Conservation (phyloP, 768 basidiomycete species). For the Lactifluus pinguis region DNA sequence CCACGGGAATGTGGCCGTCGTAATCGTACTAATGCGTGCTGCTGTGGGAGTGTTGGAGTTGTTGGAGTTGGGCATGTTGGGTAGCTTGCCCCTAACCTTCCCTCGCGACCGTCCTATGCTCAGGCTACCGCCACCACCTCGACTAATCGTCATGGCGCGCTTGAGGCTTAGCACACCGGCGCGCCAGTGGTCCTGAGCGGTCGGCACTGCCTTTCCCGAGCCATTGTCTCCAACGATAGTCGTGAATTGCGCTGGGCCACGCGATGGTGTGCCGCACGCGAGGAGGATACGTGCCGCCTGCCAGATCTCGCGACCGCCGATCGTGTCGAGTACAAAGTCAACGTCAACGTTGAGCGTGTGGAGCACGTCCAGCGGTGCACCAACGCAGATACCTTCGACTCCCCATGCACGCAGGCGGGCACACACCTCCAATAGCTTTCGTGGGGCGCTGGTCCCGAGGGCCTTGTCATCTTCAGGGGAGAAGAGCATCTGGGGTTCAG, state of each 20-base stretch:
- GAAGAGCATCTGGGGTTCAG: conserved; percentile 22
- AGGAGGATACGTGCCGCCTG: conserved; percentile 62
- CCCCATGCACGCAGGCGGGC: conserved; percentile 54
- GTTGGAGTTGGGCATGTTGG: not conserved
- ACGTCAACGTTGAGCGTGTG: conserved; percentile 50
- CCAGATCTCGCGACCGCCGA: conserved; percentile 76
- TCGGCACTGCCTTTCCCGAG: conserved; percentile 52
- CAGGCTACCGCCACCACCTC: conserved; percentile 18
- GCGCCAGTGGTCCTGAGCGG: conserved; percentile 61
- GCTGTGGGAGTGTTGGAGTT: not conserved
- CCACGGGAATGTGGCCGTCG: not conserved
- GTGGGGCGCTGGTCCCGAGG: conserved; percentile 16
- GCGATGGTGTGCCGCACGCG: conserved; percentile 25
- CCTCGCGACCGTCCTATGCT: not conserved
- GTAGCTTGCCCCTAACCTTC: not conserved
- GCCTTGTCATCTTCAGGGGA: conserved; percentile 25
- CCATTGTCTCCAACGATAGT: conserved; percentile 70
- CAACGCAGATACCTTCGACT: conserved; percentile 71
- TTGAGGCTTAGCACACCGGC: conserved; percentile 59
- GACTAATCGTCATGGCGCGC: conserved; percentile 20
- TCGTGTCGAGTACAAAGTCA: conserved; percentile 75
- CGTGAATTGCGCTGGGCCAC: conserved; percentile 50
- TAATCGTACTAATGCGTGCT: not conserved
- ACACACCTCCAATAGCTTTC: conserved; percentile 28
- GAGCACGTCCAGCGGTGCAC: conserved; percentile 43